Base-by-base conservation (phyloP, 352 stramenopile species). In the Phytophthora syringae region DNA sequence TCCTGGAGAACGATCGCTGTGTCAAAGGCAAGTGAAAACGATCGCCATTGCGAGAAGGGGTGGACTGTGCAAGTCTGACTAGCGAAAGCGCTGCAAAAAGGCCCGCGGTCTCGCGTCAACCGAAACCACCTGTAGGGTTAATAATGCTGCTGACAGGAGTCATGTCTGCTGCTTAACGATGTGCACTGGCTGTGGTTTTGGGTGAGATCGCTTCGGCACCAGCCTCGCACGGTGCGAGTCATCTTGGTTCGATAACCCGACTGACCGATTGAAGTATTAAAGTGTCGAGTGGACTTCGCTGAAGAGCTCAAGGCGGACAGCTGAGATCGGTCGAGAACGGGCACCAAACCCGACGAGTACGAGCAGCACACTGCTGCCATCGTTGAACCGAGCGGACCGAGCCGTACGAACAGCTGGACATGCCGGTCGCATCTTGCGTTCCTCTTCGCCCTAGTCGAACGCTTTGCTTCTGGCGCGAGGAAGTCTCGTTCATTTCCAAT, bases 281-380 rank as follows among this genome's bases (percentile, higher is more conserved):
- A 40, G 32, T 11, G n/a, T n/a, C 37, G 21, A 36, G 21, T n/a
- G 34, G 20, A 22, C n/a, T 20, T 18, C 20, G n/a, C 40, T 5
- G 32, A 25, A 16, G 45, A 18, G 36, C 21, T 27, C 42, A 32
- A 39, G 21, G 34, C 15, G 36, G 24, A 20, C 53, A 39, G 42
- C 16, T 40, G 47, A 30, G 63, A 71, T 71, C 42, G 52, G 63
- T 43, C 34, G 40, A 57, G 63, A 54, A 70, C 62, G 24, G 54
- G n/a, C 54, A 60, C 32, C 39, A 60, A 65, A 55, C 4, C 15
- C 24, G 22, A 25, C 28, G 16, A 37, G 13, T 40, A 20, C 37
- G 39, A 64, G 43, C 16, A 54, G 32, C 27, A 12, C 44, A 32
- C 43, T 44, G 20, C 37, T 50, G 45, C 9, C 22, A 40, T 70